phyloP scores from a whole-genome alignment of 2,329 filamentous ascomycete genomes.

The Ceratocystis cacaofunesta region DNA sequence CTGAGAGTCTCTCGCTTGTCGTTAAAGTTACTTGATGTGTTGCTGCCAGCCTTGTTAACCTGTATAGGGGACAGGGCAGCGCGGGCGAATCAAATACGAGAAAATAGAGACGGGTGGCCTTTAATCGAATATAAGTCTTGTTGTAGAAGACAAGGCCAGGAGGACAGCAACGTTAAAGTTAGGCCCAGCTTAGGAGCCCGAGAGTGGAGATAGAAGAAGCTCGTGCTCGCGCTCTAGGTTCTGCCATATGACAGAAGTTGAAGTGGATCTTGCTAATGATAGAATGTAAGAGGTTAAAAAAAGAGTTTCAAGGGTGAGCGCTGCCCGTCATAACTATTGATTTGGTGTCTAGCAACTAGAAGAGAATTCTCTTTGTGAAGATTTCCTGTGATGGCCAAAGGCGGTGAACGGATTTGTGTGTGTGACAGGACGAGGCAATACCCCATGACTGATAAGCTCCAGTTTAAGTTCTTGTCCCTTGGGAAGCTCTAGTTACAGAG shows the following conservation, averaged over 20 bases:
- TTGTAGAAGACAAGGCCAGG: neutral
- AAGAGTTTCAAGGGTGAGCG: neutral
- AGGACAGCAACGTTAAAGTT: neutral
- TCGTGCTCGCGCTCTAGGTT: neutral
- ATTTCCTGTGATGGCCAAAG: neutral
- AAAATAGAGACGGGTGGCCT: no score
- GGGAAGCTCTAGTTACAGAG: no score
- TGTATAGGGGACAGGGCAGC: no score
- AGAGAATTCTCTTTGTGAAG: neutral
- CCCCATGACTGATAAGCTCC: no score
- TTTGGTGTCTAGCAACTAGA: neutral
- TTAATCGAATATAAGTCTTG: no score
- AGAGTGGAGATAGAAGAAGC: neutral
- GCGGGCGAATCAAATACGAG: no score
- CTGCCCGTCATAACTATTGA: neutral
- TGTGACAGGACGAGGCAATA: neutral
- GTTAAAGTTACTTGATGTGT: no score
- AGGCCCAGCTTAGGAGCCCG: neutral
- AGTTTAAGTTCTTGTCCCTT: no score
- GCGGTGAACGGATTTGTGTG: neutral
- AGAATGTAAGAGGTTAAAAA: neutral
- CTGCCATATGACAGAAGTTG: slow-evolving; percentile 5
- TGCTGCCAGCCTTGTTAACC: no score
- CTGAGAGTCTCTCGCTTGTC: no score
- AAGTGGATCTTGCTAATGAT: neutral